Conservation (phyloP, 495 filamentous ascomycete genomes). For the Apodospora peruviana region DNA sequence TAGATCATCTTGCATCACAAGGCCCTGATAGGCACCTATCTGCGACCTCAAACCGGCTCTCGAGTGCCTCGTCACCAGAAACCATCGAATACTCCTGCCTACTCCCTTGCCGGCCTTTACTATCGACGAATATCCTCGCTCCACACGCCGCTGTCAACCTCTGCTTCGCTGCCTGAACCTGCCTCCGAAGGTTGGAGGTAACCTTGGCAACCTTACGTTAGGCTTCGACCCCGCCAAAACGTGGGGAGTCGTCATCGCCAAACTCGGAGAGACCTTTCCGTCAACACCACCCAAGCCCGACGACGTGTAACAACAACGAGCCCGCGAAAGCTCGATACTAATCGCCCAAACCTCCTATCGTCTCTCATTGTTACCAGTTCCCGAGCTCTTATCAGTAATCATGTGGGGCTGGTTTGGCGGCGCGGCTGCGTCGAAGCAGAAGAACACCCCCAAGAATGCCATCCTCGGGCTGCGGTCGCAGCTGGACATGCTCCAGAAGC, state of each 20-base stretch:
- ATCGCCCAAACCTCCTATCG: neutral
- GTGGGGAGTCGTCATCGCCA: slow-evolving; percentile 26
- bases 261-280: neutral
- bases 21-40: slow-evolving; percentile 20
- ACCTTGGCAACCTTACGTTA: slow-evolving; percentile 8
- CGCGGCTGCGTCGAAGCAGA: slow-evolving; percentile 71
- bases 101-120: neutral
- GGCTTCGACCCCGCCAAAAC: slow-evolving; percentile 24
- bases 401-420: slow-evolving; percentile 87
- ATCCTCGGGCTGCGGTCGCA: slow-evolving; percentile 84
- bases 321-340: neutral
- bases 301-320: slow-evolving; percentile 1
- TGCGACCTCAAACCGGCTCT: slow-evolving; percentile 4
- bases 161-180: slow-evolving; percentile 7
- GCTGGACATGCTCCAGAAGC: slow-evolving; percentile 96
- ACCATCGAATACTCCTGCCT: neutral
- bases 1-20: slow-evolving; percentile 3
- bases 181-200: neutral
- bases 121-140: neutral
- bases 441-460: slow-evolving; percentile 94
- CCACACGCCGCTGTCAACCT: too few relatives aligned
- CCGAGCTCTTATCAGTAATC: too few relatives aligned
- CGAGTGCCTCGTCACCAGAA: neutral
- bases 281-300: neutral
- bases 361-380: too few relatives aligned